A percentile compares a stretch with the other conserved stretches of the same genome.
These are phyloP conservation scores for Mrakia frigida DNA, from an alignment of 768 basidiomycete species.

Conservation along the genomic window DNA sequence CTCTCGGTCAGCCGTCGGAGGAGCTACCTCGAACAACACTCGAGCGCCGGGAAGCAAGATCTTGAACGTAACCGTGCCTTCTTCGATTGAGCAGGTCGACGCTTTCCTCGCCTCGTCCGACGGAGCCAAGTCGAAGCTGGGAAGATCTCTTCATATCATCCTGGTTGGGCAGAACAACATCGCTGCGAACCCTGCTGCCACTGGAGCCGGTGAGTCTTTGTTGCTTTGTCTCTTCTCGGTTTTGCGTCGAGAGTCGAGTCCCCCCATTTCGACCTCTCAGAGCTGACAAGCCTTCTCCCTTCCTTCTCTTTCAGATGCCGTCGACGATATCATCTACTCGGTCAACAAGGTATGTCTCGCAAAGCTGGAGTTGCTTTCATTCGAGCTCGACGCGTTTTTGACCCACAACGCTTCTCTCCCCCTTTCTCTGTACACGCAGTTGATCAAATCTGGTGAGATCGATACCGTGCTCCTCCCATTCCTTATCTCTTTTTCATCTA, in stretches of 20 bases:
- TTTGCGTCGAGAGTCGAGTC: background rate
- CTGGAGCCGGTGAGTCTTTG: background rate
- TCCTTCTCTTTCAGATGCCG: background rate
- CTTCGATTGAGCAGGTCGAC: background rate
- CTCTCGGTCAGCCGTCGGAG: background rate
- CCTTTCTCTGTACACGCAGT: too few species aligned
- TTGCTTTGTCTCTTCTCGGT: background rate
- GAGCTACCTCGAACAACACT: constrained; percentile 2
- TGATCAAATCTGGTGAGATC: constrained; percentile 1
- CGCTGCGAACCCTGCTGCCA: background rate
- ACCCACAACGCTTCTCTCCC: too few species aligned
- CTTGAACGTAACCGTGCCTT: background rate
- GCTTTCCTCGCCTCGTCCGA: background rate
- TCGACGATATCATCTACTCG: background rate
- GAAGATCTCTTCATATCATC: background rate
- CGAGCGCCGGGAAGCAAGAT: background rate
- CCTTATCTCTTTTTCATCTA: background rate
- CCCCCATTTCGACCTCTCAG: background rate
- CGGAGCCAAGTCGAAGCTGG: background rate
- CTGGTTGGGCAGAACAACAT: background rate
- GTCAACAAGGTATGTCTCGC: background rate
- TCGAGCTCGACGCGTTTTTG: too few species aligned
- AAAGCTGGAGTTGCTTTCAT: too few species aligned
- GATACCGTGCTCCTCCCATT: background rate
- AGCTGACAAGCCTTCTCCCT: background rate